A percentile compares a stretch with the other conserved stretches of the same genome.
These are phyloP conservation scores for Picea mariana DNA, from an alignment of 83 land plant species.

Conservation along the genomic window DNA sequence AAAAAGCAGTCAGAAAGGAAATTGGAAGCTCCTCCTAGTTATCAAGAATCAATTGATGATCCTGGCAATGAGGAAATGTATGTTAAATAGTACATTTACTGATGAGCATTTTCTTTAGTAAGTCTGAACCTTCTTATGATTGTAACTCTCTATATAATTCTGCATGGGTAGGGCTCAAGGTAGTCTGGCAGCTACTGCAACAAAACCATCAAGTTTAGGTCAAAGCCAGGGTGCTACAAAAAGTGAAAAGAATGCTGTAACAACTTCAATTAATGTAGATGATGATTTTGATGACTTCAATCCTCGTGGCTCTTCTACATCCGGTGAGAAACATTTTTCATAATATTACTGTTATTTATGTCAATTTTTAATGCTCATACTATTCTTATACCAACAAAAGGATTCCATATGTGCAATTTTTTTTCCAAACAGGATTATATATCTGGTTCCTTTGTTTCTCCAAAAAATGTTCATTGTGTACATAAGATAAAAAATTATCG, in stretches of 20 bases:
- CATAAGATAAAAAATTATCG: too few relatives aligned
- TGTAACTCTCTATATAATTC: not conserved
- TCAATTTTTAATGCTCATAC: too few relatives aligned
- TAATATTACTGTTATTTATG: not conserved
- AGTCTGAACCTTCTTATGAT: not conserved
- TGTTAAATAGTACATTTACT: not conserved
- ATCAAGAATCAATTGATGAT: not conserved
- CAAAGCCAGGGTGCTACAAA: conserved; percentile 20
- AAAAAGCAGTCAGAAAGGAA: not conserved
- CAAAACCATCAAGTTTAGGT: conserved; percentile 21
- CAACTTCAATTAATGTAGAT: conserved; percentile 16
- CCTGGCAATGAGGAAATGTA: not conserved
- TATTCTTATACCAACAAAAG: too few relatives aligned
- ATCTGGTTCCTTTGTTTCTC: too few relatives aligned
- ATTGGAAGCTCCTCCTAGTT: not conserved
- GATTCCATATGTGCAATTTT: too few relatives aligned
- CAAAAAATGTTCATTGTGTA: too few relatives aligned
- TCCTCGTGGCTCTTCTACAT: conserved; percentile 60
- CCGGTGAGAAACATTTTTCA: conserved; percentile 36
- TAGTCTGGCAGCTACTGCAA: conserved; percentile 16
- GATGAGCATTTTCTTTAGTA: not conserved
- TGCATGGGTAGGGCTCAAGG: conserved; percentile 27
- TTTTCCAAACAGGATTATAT: too few relatives aligned
- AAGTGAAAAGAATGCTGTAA: conserved; percentile 21
- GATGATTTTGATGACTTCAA: conserved; percentile 68